phyloP scores from a whole-genome alignment of 129 eudicot genomes.

The Solidago caesia region DNA sequence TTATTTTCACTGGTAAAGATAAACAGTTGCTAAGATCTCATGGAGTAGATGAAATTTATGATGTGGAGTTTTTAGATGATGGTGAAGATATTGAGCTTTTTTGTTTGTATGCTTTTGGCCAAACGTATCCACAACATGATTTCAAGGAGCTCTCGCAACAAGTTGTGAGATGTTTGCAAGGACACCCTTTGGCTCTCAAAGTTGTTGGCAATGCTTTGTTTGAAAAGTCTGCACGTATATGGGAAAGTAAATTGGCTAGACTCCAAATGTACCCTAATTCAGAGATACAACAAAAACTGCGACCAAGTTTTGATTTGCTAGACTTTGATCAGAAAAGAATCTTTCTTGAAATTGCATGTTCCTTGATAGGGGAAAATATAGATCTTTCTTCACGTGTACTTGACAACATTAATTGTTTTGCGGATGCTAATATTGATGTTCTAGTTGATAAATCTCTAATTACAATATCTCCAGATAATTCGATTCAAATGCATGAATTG shows the following conservation, averaged over 20 bases:
- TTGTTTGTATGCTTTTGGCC: too few relatives aligned
- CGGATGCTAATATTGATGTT: slow-evolving; percentile 6
- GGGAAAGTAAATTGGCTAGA: not conserved
- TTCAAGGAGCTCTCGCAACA: too few relatives aligned
- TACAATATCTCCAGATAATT: too few relatives aligned
- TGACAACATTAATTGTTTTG: not conserved
- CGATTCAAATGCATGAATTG: too few relatives aligned
- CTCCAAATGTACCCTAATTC: not conserved
- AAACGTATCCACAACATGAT: too few relatives aligned
- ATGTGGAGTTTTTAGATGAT: too few relatives aligned
- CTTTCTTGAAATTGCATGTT: slow-evolving; percentile 31
- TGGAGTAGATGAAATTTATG: too few relatives aligned
- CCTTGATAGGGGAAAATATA: slow-evolving; percentile 15
- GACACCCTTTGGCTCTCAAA: slow-evolving; percentile 10
- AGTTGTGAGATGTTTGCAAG: not conserved
- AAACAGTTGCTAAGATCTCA: too few relatives aligned
- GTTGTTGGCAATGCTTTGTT: too few relatives aligned
- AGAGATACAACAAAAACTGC: not conserved
- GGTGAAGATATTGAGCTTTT: too few relatives aligned
- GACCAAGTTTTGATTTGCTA: slow-evolving; percentile 15
- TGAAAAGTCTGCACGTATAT: not conserved
- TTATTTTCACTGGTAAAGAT: too few relatives aligned
- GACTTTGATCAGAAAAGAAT: slow-evolving; percentile 1
- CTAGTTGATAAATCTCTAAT: slow-evolving; percentile 6
- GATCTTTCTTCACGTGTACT: not conserved